Conservation (phyloP, 1,139 yeast species). For the Diutina pseudorugosa region DNA sequence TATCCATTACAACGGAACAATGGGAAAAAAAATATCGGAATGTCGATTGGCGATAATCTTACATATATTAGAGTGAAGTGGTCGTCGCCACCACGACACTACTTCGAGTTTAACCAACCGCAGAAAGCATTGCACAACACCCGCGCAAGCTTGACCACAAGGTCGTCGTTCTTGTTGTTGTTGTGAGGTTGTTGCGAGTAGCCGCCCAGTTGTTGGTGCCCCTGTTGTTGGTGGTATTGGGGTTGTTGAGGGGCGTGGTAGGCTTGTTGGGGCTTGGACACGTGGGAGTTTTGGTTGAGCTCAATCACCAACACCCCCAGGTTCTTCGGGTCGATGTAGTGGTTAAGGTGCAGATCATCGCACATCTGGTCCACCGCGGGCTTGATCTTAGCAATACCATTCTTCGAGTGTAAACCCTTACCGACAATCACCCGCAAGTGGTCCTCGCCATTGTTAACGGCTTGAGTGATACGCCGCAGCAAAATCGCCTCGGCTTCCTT, state of each 20-base stretch:
- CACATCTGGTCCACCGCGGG: conserved; percentile 84
- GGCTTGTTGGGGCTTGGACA: conserved; percentile 32
- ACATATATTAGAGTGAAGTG: no score
- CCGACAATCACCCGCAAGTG: conserved; percentile 71
- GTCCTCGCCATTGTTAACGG: conserved; percentile 45
- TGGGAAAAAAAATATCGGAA: no score
- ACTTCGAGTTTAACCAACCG: not conserved
- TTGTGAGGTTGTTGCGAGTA: conserved; percentile 12
- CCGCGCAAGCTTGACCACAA: not conserved
- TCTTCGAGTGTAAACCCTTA: conserved; percentile 78
- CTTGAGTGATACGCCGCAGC: conserved; percentile 61
- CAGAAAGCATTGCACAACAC: not conserved
- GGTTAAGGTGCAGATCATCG: conserved; percentile 45
- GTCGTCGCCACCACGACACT: not conserved
- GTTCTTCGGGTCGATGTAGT: conserved; percentile 56
- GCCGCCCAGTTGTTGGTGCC: conserved; percentile 9
- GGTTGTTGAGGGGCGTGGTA: conserved; percentile 18
- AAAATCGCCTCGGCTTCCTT: conserved; percentile 77
- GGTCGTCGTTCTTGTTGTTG: conserved; percentile 16
- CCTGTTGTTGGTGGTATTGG: conserved; percentile 10
- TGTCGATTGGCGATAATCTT: no score
- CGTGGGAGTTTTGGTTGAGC: conserved; percentile 26
- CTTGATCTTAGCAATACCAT: conserved; percentile 76
- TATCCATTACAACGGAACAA: no score
- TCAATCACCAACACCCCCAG: conserved; percentile 72